These are phyloP conservation scores for Pseudozyma pruni DNA, from an alignment of 1,284 basidiomycete species.

Conservation along the genomic window DNA sequence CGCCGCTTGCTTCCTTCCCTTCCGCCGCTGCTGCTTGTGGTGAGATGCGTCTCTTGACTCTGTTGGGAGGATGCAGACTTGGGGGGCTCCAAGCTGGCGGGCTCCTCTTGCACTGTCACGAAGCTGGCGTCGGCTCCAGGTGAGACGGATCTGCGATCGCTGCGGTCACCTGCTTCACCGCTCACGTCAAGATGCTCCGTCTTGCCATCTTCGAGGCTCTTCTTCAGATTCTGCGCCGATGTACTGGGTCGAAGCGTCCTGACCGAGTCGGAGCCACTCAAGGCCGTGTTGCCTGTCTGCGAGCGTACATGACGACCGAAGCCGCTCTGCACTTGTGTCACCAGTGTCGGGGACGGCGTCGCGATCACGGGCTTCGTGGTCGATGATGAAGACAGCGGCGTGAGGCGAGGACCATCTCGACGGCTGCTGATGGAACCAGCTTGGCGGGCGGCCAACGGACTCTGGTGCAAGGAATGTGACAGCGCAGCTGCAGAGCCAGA, in stretches of 20 bases:
- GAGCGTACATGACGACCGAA: conserved; percentile 47
- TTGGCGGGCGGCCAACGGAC: conserved; percentile 14
- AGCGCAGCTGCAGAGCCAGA: conserved; percentile 29
- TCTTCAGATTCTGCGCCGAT: conserved; percentile 49
- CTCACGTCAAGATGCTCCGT: conserved; percentile 1
- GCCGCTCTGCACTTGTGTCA: conserved; percentile 45
- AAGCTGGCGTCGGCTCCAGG: conserved; percentile 31
- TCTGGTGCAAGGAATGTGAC: conserved; percentile 36
- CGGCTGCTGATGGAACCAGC: conserved; percentile 16
- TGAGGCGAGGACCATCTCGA: conserved; percentile 19
- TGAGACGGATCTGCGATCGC: conserved; percentile 30
- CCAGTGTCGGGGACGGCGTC: conserved; percentile 28
- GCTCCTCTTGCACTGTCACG: conserved; percentile 35
- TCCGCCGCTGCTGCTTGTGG: conserved; percentile 30
- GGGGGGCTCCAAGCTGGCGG: conserved; percentile 17
- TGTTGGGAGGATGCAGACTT: conserved; percentile 45
- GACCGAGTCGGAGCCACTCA: conserved; percentile 45
- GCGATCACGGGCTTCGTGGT: conserved; percentile 15
- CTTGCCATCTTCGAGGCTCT: conserved; percentile 4
- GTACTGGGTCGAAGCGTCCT: conserved; percentile 52
- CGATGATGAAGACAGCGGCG: conserved; percentile 18
- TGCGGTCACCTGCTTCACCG: conserved; percentile 14
- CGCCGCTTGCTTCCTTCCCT: conserved; percentile 30
- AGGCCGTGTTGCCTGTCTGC: conserved; percentile 32
- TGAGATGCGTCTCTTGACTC: conserved; percentile 36